Conservation (phyloP, 352 stramenopile species). For the Phytophthora sp. region DNA sequence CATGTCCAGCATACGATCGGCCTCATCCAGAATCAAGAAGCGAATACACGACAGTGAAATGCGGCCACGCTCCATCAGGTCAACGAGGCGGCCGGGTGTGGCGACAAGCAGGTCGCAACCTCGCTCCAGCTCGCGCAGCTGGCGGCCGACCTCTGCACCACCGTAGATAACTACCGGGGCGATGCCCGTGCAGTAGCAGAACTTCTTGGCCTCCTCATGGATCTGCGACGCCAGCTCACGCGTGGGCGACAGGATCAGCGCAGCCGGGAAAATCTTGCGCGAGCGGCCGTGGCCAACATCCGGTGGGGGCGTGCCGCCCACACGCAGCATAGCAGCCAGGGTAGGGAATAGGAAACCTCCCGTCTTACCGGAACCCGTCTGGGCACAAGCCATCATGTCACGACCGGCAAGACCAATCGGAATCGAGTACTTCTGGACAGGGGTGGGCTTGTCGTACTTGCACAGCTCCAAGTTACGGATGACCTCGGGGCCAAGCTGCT, state of each 20-base stretch:
- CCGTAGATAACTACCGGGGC: constrained; percentile 95
- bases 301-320: constrained; percentile 60
- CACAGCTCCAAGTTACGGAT: constrained; percentile 92
- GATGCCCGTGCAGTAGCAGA: constrained; percentile 97
- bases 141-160: constrained; percentile 89
- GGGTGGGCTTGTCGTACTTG: constrained; percentile 97
- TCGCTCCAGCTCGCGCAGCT: constrained; percentile 86
- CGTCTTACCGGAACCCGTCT: constrained; percentile 98
- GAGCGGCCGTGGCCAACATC: constrained; percentile 60
- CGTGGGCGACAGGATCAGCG: constrained; percentile 94
- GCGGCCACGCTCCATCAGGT: constrained; percentile 95
- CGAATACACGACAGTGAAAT: constrained; percentile 92
- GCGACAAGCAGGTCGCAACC: constrained; percentile 98
- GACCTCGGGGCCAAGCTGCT: constrained; percentile 93
- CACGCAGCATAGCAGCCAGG: constrained; percentile 95
- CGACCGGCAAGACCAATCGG: constrained; percentile 94
- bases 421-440: constrained; percentile 99
- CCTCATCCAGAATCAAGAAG: constrained; percentile 99
- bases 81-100: constrained; percentile 97
- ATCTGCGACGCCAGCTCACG: constrained; percentile 96
- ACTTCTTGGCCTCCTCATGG: constrained; percentile 95
- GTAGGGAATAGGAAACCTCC: constrained; percentile 97
- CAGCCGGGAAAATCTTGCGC: constrained; percentile 91
- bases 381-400: constrained; percentile 99
- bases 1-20: constrained; percentile 99